Percentiles rank a stretch among this genome's conserved stretches.
These are phyloP conservation scores for Cylindrotheca fusiformis DNA, from an alignment of 108 stramenopile species.

Conservation along the genomic window DNA sequence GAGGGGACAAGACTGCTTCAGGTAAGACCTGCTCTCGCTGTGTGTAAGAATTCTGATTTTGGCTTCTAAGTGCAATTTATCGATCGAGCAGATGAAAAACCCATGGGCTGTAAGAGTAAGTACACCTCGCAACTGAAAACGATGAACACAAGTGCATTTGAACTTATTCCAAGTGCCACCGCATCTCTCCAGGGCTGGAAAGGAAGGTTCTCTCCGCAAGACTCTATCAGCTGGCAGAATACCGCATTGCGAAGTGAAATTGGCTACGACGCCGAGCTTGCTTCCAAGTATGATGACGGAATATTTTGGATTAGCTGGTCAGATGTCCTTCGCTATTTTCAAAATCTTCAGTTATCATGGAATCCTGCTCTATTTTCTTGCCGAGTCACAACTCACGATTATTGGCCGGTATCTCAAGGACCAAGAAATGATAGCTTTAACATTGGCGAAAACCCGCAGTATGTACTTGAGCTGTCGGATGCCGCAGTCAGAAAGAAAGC, in stretches of 20 bases:
- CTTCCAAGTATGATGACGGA: conserved; percentile 73
- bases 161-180: too few relatives aligned
- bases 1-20: conserved; percentile 60
- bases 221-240: conserved; percentile 51
- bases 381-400: conserved; percentile 43
- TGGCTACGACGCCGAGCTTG: conserved; percentile 54
- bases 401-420: conserved; percentile 54
- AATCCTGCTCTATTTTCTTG: conserved; percentile 63
- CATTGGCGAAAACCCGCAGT: conserved; percentile 83
- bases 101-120: conserved; percentile 66
- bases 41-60: too few relatives aligned
- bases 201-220: conserved; percentile 51
- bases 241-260: conserved; percentile 45
- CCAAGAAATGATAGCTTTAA: conserved; percentile 68
- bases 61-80: too few relatives aligned
- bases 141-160: background rate
- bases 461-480: conserved; percentile 52
- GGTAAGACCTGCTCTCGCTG: background rate
- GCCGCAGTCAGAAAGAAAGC: conserved; percentile 52
- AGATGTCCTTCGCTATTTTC: conserved; percentile 76
- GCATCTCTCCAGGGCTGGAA: conserved; percentile 69
- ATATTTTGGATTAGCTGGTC: conserved; percentile 91
- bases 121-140: conserved; percentile 9
- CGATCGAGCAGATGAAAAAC: conserved; percentile 71
- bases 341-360: conserved; percentile 72